These are phyloP conservation scores for Aquilaria sinensis DNA, from an alignment of 345 rosid species.

Conservation along the genomic window DNA sequence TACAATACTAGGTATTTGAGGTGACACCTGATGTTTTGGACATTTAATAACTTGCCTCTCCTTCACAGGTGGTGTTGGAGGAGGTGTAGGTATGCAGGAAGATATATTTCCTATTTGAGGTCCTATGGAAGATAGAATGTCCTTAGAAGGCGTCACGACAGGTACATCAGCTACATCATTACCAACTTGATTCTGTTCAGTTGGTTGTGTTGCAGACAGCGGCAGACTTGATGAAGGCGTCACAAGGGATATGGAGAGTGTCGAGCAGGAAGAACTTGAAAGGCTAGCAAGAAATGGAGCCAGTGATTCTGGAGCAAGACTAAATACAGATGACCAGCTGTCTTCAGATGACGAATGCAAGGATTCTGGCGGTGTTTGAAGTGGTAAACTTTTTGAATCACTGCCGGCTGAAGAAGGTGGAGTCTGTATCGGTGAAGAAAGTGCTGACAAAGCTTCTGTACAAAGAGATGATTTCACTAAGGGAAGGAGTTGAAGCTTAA, in stretches of 20 bases:
- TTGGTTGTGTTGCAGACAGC: slow-evolving; percentile 14
- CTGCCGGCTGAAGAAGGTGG: slow-evolving; percentile 9
- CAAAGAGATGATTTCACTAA: slow-evolving; percentile 22
- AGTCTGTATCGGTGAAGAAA: slow-evolving; percentile 12
- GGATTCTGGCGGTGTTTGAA: slow-evolving; percentile 10
- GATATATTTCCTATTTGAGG: not conserved
- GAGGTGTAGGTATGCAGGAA: slow-evolving; percentile 16
- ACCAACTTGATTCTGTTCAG: slow-evolving; percentile 1
- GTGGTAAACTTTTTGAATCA: slow-evolving; percentile 4
- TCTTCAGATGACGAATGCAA: slow-evolving; percentile 7
- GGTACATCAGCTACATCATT: not conserved
- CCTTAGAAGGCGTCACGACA: not conserved
- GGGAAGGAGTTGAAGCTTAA: slow-evolving; percentile 25
- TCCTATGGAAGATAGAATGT: not conserved
- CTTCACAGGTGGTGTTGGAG: slow-evolving; percentile 19
- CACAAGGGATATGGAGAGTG: slow-evolving; percentile 9
- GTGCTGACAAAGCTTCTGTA: slow-evolving; percentile 12
- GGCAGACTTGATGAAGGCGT: slow-evolving; percentile 9
- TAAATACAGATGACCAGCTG: slow-evolving; percentile 6
- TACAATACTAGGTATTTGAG: slow-evolving; percentile 32
- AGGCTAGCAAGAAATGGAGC: not conserved
- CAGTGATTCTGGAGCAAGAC: not conserved
- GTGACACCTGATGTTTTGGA: slow-evolving; percentile 28
- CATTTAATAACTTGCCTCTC: slow-evolving; percentile 11
- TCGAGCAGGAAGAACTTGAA: slow-evolving; percentile 10